These are phyloP conservation scores for Leishmania tropica DNA, from an alignment of 208 protist species.

Conservation along the genomic window DNA sequence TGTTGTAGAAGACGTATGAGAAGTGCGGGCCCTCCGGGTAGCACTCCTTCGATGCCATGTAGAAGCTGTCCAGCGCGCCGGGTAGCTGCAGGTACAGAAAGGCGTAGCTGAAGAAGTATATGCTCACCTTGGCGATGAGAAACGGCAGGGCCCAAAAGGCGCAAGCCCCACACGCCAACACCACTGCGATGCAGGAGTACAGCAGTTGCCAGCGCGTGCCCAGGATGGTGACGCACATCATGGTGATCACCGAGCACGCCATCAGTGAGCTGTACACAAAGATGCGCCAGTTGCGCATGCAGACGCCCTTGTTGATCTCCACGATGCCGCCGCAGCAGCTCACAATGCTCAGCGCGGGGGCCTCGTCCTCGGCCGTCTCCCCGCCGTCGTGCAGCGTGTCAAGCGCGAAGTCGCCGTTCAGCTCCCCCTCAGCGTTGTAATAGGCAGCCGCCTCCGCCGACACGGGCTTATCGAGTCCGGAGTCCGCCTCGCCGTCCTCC, in stretches of 20 bases:
- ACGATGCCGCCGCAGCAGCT: constrained; percentile 40
- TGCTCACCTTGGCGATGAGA: constrained; percentile 69
- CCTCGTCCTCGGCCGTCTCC: constrained; percentile 12
- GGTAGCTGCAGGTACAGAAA: constrained; percentile 67
- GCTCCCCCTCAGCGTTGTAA: neutral
- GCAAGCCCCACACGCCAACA: constrained; percentile 35
- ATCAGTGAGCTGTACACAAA: constrained; percentile 57
- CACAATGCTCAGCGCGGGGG: constrained; percentile 6
- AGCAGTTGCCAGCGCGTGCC: constrained; percentile 38
- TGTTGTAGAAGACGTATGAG: constrained; percentile 70
- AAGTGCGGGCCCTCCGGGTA: constrained; percentile 68
- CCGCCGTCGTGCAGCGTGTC: constrained; percentile 14
- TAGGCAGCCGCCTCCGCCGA: neutral
- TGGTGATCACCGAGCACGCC: constrained; percentile 43
- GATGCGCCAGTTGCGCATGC: constrained; percentile 51
- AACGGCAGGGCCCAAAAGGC: constrained; percentile 69
- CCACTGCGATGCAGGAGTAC: constrained; percentile 36
- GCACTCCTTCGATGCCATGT: constrained; percentile 45
- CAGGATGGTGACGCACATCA: constrained; percentile 49
- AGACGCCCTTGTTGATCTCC: constrained; percentile 72
- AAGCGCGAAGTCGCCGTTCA: constrained; percentile 12
- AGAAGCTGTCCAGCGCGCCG: constrained; percentile 69
- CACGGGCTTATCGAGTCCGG: constrained; percentile 14
- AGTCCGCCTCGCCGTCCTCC: neutral
- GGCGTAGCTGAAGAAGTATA: constrained; percentile 56